Conservation (phyloP, 1,139 yeast genomes). For the Candida anutae region DNA sequence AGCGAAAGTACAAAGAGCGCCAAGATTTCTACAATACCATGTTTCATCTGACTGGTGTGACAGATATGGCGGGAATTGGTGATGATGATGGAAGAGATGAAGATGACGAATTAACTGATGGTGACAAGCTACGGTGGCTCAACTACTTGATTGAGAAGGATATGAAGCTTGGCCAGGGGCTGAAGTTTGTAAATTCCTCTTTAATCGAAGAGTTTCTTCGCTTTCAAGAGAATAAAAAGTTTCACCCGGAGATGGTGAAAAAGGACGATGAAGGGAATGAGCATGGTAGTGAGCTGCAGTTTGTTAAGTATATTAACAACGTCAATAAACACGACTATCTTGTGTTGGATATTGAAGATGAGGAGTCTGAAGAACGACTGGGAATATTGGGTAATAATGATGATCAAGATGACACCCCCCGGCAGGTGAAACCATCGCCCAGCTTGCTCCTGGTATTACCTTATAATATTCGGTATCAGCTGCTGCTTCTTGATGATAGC, state of each 20-base stretch:
- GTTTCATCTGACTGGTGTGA: conserved; percentile 17
- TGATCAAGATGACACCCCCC: conserved; percentile 7
- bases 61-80: conserved; percentile 10
- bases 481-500: conserved; percentile 17
- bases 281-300: conserved; percentile 14
- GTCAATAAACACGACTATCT: conserved; percentile 24
- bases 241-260: conserved; percentile 21
- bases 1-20: conserved; percentile 13
- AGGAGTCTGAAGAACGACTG: too few species aligned
- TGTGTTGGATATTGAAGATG: conserved; percentile 16
- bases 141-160: conserved; percentile 39
- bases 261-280: conserved; percentile 5
- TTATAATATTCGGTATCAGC: conserved; percentile 23
- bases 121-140: conserved; percentile 31
- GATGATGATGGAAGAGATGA: conserved; percentile 27
- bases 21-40: conserved; percentile 35
- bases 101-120: conserved; percentile 15
- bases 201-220: conserved; percentile 21
- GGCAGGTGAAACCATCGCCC: conserved; percentile 14
- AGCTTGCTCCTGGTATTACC: conserved; percentile 19
- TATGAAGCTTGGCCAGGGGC: conserved; percentile 34
- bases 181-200: conserved; percentile 28
- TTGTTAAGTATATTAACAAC: conserved; percentile 17
- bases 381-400: conserved; percentile 6
- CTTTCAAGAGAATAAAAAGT: conserved; percentile 21